Percentiles rank a stretch among this genome's conserved stretches.
Evolutionary conservation across 768 basidiomycete species (phyloP).

Genomic region (Russula ochroleuca): DNA sequence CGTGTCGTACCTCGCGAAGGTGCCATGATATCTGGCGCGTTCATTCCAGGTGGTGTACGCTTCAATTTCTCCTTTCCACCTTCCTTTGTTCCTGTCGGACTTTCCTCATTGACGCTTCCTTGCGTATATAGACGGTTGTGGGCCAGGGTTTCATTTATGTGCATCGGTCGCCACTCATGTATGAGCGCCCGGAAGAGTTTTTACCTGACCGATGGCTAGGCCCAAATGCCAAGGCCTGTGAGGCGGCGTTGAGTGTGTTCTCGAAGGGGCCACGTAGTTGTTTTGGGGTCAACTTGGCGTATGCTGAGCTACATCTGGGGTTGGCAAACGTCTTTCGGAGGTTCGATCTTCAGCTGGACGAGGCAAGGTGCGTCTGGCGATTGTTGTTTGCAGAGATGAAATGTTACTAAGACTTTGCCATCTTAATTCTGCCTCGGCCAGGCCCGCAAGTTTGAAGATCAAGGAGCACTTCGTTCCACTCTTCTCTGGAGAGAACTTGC

Average conservation of each 20-base stretch:
- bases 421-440: not conserved
- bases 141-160: conserved; percentile 40
- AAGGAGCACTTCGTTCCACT: conserved; percentile 21
- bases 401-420: not conserved
- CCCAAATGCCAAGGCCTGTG: conserved; percentile 36
- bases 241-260: conserved; percentile 42
- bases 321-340: conserved; percentile 42
- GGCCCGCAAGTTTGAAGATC: conserved; percentile 16
- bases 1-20: conserved; percentile 39
- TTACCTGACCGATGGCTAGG: conserved; percentile 44
- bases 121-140: conserved; percentile 37
- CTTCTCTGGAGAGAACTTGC: conserved; percentile 10
- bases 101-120: not conserved
- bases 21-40: conserved; percentile 35
- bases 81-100: not conserved
- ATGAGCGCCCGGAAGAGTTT: conserved; percentile 40
- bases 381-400: too few species aligned
- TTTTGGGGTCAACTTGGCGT: conserved; percentile 44
- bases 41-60: conserved; percentile 41
- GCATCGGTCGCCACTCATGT: conserved; percentile 40
- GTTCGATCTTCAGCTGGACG: conserved; percentile 36
- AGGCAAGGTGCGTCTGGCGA: conserved; percentile 19
- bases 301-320: conserved; percentile 43
- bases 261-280: conserved; percentile 46
- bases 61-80: not conserved